These are phyloP conservation scores for Botrytis tulipae DNA, from an alignment of 2,329 filamentous ascomycete species.

Conservation along the genomic window DNA sequence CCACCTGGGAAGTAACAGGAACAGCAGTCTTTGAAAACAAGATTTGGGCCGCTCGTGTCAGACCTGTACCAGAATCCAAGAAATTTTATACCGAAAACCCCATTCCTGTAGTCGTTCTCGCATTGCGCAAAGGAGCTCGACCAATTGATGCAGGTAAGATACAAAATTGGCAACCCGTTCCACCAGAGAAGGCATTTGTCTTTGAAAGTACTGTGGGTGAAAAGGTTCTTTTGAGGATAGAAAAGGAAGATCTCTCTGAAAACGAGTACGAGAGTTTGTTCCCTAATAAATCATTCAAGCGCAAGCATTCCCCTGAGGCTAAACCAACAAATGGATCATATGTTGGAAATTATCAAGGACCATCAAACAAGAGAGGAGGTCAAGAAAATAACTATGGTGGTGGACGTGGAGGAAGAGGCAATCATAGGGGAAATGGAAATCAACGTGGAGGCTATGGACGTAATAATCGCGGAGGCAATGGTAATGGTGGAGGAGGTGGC, in stretches of 20 bases:
- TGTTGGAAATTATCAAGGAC: conserved; percentile 37
- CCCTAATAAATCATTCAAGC: conserved; percentile 58
- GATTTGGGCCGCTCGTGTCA: conserved; percentile 82
- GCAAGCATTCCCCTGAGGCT: conserved; percentile 56
- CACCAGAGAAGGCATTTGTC: conserved; percentile 66
- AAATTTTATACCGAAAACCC: conserved; percentile 77
- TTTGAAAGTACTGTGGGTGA: conserved; percentile 86
- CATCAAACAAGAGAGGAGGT: conserved; percentile 36
- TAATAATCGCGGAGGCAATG: conserved; percentile 37
- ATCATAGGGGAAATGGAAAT: conserved; percentile 45
- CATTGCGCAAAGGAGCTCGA: conserved; percentile 70
- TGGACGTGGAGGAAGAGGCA: conserved; percentile 38
- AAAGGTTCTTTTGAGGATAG: conserved; percentile 78
- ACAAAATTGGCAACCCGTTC: conserved; percentile 75
- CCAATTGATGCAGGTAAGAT: conserved; percentile 81
- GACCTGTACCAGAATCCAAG: conserved; percentile 66
- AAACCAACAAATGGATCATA: conserved; percentile 32
- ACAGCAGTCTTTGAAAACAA: conserved; percentile 73
- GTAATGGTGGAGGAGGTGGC: conserved; percentile 40
- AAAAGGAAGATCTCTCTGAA: conserved; percentile 64
- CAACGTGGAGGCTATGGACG: conserved; percentile 37
- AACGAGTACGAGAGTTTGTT: conserved; percentile 63
- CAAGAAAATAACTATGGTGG: conserved; percentile 34
- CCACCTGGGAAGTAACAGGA: conserved; percentile 80
- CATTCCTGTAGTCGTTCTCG: conserved; percentile 77